Conservation (phyloP, 345 rosid genomes). For the Nasturtium officinale region DNA sequence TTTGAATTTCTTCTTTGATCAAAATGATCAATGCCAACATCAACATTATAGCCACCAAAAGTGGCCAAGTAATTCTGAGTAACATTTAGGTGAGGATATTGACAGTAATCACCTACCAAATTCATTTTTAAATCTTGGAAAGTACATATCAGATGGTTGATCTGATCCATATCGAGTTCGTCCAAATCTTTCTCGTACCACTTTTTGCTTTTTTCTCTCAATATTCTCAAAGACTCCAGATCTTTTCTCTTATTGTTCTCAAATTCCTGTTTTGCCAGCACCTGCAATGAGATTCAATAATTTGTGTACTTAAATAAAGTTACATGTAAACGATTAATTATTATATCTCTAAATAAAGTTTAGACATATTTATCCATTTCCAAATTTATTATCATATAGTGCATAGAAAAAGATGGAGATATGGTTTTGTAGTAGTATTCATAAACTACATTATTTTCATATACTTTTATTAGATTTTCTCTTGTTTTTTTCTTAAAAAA, state of each 20-base stretch:
- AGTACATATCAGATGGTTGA: constrained; percentile 37
- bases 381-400: too few species aligned
- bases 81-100: background rate
- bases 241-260: constrained; percentile 45
- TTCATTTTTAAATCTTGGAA: constrained; percentile 46
- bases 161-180: constrained; percentile 41
- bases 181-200: constrained; percentile 61
- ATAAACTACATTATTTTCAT: background rate
- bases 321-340: too few species aligned
- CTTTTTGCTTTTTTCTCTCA: constrained; percentile 4
- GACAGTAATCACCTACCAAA: constrained; percentile 34
- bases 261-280: constrained; percentile 34
- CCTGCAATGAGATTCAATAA: constrained; percentile 5
- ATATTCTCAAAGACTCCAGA: constrained; percentile 36
- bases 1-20: constrained; percentile 4
- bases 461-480: too few species aligned
- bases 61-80: background rate
- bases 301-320: background rate
- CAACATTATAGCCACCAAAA: too few species aligned
- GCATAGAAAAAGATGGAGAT: too few species aligned
- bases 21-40: background rate
- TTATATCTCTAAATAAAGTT: too few species aligned
- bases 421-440: background rate
- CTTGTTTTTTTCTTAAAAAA: too few species aligned
- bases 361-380: too few species aligned